Evolutionary conservation across 148 eudicot genomes (phyloP).

Genomic region (Simmondsia chinensis): DNA sequence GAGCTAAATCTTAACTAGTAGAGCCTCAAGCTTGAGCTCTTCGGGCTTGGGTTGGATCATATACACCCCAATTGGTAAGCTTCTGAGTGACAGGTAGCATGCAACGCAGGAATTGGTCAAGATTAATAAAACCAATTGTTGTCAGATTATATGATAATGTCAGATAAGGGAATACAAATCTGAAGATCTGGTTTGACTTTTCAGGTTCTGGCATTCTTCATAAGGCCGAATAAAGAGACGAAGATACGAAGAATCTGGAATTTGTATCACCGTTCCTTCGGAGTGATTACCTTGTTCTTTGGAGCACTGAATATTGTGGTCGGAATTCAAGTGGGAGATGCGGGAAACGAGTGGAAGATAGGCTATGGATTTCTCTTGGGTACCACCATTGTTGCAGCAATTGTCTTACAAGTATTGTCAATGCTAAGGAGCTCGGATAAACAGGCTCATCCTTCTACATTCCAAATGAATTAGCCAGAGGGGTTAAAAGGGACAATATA

Average conservation of each 20-base stretch:
- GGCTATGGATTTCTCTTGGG: constrained; percentile 81
- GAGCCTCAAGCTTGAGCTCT: too few species aligned
- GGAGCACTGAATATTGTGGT: constrained; percentile 67
- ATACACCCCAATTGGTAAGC: too few species aligned
- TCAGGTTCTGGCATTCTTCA: constrained; percentile 76
- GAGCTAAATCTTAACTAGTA: too few species aligned
- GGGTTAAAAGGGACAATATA: too few species aligned
- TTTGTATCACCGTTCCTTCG: constrained; percentile 67
- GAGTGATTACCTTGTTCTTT: constrained; percentile 67
- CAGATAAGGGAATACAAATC: too few species aligned
- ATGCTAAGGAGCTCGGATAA: constrained; percentile 39
- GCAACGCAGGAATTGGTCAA: neutral
- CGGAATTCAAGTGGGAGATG: constrained; percentile 65
- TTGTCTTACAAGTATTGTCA: constrained; percentile 54
- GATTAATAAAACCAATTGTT: neutral
- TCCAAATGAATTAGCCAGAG: constrained; percentile 47
- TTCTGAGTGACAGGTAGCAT: too few species aligned
- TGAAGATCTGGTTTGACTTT: too few species aligned
- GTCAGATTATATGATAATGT: neutral
- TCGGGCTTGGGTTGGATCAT: too few species aligned
- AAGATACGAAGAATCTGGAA: constrained; percentile 70
- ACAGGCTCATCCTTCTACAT: constrained; percentile 27
- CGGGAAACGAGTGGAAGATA: constrained; percentile 68
- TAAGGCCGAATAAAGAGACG: constrained; percentile 65
- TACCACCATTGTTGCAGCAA: constrained; percentile 20